These are phyloP conservation scores for Cinchona pubescens DNA, from an alignment of 257 asterid genomes.

Conservation along the genomic window DNA sequence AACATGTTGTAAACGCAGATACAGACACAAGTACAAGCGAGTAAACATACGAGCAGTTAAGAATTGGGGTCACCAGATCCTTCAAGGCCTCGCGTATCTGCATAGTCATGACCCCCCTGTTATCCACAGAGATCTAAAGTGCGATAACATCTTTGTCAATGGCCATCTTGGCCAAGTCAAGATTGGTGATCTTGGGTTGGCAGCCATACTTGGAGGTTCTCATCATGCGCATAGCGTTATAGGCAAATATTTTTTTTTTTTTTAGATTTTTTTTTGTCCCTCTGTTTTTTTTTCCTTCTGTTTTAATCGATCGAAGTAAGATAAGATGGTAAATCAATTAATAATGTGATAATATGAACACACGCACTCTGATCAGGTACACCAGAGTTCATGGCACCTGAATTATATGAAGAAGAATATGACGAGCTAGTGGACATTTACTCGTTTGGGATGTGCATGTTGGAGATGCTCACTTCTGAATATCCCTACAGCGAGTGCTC, in stretches of 20 bases:
- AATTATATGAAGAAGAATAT: no score
- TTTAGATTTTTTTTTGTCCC: no score
- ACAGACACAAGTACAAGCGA: slow-evolving; percentile 47
- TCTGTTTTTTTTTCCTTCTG: no score
- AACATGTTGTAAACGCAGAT: no score
- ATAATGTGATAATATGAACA: no score
- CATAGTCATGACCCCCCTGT: slow-evolving; percentile 74
- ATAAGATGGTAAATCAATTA: background rate
- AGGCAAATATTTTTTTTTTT: no score
- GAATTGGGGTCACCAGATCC: slow-evolving; percentile 73
- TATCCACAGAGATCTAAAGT: slow-evolving; percentile 74
- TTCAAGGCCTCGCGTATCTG: slow-evolving; percentile 65
- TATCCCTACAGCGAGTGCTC: slow-evolving; percentile 83
- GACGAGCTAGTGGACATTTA: no score
- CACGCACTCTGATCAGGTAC: slow-evolving; percentile 41
- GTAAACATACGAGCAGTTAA: slow-evolving; percentile 53
- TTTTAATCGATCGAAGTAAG: background rate
- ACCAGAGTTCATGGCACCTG: slow-evolving; percentile 90
- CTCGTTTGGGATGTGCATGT: slow-evolving; percentile 82
- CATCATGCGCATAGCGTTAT: no score
- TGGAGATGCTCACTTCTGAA: slow-evolving; percentile 76
- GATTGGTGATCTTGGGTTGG: no score
- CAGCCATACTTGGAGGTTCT: no score
- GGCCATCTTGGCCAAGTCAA: no score
- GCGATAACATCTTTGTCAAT: no score